These are phyloP conservation scores for Priceomyces fermenticarens DNA, from an alignment of 805 yeast species.

Conservation along the genomic window DNA sequence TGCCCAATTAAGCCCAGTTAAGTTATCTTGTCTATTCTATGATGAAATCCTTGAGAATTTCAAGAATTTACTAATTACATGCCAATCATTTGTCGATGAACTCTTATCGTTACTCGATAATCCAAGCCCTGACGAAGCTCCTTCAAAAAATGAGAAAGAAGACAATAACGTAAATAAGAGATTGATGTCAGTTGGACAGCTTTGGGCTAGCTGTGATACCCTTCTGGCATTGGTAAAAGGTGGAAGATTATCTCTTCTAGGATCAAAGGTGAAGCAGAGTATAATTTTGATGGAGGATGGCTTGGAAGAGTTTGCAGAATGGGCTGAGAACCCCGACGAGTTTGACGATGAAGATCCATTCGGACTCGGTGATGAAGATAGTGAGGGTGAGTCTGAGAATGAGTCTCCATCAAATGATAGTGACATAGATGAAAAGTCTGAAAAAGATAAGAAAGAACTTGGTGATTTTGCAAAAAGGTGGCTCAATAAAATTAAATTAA, in stretches of 20 bases:
- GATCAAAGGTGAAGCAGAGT: constrained; percentile 42
- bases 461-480: constrained; percentile 44
- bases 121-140: constrained; percentile 5
- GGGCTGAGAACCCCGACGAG: constrained; percentile 60
- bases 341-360: constrained; percentile 51
- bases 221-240: constrained; percentile 38
- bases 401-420: constrained; percentile 7
- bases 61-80: constrained; percentile 8
- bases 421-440: constrained; percentile 22
- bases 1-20: constrained; percentile 24
- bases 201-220: constrained; percentile 67
- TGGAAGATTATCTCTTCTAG: constrained; percentile 56
- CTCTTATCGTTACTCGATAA: constrained; percentile 13
- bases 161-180: constrained; percentile 29
- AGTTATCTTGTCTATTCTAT: constrained; percentile 35
- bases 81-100: constrained; percentile 11
- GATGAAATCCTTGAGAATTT: constrained; percentile 30
- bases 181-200: constrained; percentile 58
- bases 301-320: constrained; percentile 62
- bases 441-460: constrained; percentile 27
- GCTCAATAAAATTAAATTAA: constrained; percentile 51
- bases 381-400: constrained; percentile 21
- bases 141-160: constrained; percentile 12
- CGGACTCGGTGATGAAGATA: constrained; percentile 40
- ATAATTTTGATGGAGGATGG: constrained; percentile 56